These are phyloP conservation scores for Alternaria postmessia DNA, from an alignment of 2,329 filamentous ascomycete species.

Conservation along the genomic window DNA sequence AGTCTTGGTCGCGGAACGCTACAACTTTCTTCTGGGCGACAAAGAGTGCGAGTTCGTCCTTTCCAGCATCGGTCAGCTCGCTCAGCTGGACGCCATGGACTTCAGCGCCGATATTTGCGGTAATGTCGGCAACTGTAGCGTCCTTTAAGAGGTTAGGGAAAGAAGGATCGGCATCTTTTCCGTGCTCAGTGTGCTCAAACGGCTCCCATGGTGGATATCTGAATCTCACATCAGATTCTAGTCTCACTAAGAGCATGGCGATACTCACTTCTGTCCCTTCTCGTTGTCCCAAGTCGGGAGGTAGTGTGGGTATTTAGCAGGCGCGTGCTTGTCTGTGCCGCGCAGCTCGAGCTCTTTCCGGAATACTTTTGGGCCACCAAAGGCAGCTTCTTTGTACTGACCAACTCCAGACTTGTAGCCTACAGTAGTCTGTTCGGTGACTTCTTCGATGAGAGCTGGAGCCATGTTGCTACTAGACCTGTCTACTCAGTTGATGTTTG, in stretches of 20 bases:
- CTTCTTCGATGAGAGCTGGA: slow-evolving; percentile 53
- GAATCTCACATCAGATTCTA: slow-evolving; percentile 20
- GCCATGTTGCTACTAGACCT: slow-evolving; percentile 46
- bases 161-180: slow-evolving; percentile 73
- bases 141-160: slow-evolving; percentile 72
- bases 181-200: slow-evolving; percentile 78
- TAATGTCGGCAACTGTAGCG: slow-evolving; percentile 67
- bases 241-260: background rate
- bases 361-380: slow-evolving; percentile 53
- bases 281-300: slow-evolving; percentile 75
- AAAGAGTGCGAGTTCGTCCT: slow-evolving; percentile 78
- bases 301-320: slow-evolving; percentile 74
- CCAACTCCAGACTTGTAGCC: slow-evolving; percentile 46
- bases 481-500: background rate
- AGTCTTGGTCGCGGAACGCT: slow-evolving; percentile 78
- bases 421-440: slow-evolving; percentile 30
- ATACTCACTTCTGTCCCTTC: slow-evolving; percentile 27
- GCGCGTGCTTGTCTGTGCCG: slow-evolving; percentile 61
- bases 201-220: slow-evolving; percentile 70
- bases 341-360: slow-evolving; percentile 62
- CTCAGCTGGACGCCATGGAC: slow-evolving; percentile 75
- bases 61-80: slow-evolving; percentile 71
- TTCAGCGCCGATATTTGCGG: slow-evolving; percentile 77
- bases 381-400: slow-evolving; percentile 54
- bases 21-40: slow-evolving; percentile 79